Evolutionary conservation across 2,329 filamentous ascomycete species (phyloP).

Genomic region (Emmonsia crescens): DNA sequence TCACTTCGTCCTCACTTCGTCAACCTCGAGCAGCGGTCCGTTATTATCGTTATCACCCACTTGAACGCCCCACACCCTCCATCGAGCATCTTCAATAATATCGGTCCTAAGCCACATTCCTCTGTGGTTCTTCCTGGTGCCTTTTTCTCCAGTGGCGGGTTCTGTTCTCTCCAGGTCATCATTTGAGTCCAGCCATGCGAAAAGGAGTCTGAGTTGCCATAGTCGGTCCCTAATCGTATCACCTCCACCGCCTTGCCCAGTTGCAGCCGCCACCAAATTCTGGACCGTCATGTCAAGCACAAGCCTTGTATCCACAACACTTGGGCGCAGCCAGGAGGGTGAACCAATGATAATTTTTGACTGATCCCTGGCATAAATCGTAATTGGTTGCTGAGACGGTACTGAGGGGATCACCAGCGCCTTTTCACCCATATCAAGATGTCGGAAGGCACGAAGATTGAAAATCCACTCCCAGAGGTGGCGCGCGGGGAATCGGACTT

Average conservation of each 20-base stretch:
- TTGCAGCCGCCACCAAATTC: conserved; percentile 23
- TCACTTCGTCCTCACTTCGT: neutral
- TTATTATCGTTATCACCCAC: conserved; percentile 13
- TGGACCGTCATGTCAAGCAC: conserved; percentile 46
- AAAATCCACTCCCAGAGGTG: conserved; percentile 66
- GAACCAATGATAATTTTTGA: conserved; percentile 29
- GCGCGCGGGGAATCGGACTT: conserved; percentile 23
- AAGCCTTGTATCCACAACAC: conserved; percentile 61
- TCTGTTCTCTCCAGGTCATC: conserved; percentile 22
- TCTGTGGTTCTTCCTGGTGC: conserved; percentile 15
- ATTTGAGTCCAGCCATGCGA: conserved; percentile 53
- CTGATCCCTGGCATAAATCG: conserved; percentile 23
- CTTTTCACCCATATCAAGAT: conserved; percentile 55
- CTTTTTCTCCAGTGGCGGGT: conserved; percentile 22
- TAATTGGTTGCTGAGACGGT: conserved; percentile 21
- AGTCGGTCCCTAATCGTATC: conserved; percentile 46
- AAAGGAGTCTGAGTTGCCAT: conserved; percentile 52
- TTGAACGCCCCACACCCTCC: conserved; percentile 34
- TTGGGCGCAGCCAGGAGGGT: conserved; percentile 44
- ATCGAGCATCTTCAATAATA: conserved; percentile 30
- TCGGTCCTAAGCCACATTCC: conserved; percentile 30
- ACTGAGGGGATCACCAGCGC: conserved; percentile 47
- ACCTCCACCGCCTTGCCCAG: conserved; percentile 21
- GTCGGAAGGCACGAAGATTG: conserved; percentile 43
- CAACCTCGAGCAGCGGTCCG: neutral